Conservation (phyloP, 1,284 basidiomycete species). For the Coniophora puteana region DNA sequence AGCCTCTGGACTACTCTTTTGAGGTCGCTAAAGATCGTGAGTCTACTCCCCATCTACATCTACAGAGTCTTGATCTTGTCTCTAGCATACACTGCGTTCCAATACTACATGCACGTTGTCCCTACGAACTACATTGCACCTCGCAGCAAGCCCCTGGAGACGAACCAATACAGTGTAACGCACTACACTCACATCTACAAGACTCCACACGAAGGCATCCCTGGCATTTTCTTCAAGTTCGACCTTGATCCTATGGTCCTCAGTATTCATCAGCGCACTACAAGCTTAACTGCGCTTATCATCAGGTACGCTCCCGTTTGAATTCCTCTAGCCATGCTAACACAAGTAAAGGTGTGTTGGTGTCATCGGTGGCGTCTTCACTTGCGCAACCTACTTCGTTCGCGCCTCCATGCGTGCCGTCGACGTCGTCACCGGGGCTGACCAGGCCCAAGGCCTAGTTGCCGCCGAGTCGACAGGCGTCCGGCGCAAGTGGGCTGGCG, state of each 20-base stretch:
- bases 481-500: slow-evolving; percentile 44
- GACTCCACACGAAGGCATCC: slow-evolving; percentile 78
- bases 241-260: slow-evolving; percentile 91
- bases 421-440: slow-evolving; percentile 62
- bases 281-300: slow-evolving; percentile 75
- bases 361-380: slow-evolving; percentile 80
- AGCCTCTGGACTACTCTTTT: slow-evolving; percentile 90
- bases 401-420: slow-evolving; percentile 63
- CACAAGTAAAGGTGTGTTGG: slow-evolving; percentile 54
- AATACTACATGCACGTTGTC: slow-evolving; percentile 94
- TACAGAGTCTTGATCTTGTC: not conserved
- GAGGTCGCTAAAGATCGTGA: slow-evolving; percentile 78
- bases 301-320: slow-evolving; percentile 53
- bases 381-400: slow-evolving; percentile 75
- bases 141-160: slow-evolving; percentile 59
- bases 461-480: slow-evolving; percentile 58
- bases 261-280: slow-evolving; percentile 85
- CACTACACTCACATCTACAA: slow-evolving; percentile 91
- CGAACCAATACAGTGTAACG: slow-evolving; percentile 94
- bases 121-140: slow-evolving; percentile 89
- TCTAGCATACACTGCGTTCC: slow-evolving; percentile 89
- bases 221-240: slow-evolving; percentile 96
- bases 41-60: slow-evolving; percentile 28
- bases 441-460: slow-evolving; percentile 53
- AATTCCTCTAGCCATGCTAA: not conserved